Evolutionary conservation across 805 yeast species (phyloP), one percentile per base, ranked within the genome.

Genomic region (Teunomyces aglyptinius): DNA sequence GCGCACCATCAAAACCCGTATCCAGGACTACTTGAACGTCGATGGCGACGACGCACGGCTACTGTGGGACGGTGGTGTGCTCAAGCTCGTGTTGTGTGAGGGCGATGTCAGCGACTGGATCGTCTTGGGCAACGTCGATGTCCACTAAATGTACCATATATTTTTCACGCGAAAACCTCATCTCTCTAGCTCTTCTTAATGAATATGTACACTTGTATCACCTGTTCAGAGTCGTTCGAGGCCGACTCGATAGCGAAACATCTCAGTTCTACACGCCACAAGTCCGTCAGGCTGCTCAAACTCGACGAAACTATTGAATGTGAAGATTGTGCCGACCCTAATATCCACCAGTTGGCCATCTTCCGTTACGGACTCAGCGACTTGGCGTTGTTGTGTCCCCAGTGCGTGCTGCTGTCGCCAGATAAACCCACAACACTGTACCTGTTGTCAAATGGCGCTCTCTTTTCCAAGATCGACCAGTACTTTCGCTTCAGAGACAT

Each of bases 61-160:
- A 20, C 80, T 81, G 3, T 86, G 94, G 94, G 77, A 74, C 39
- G 80, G 84, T 6, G 87, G 89, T 2, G 83, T 85, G 6, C 70
- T 84, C 19, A 79, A 83, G 53, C 73, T 86, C 44, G 88, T 86
- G 5, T 71, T 72, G 15, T 84, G 90, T 57, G 85, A 81, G 54
- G 92, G 92, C 0, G 87, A 85, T 4, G 82, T 82, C 5, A 77
- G 72, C 39, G 78, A 82, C 46, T 86, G 95, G 95, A 68, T 75
- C 34, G 76, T 76, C 1, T 66, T 86, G 49, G 92, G 89, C 2
- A 70, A 71, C 35, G 77, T 73, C 5, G 76, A 71, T 50, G 55
- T 73, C 36, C 75, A 71, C 49, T 63, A 43, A 36, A 24, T 24
- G 26, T 24, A 24, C 26, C 20, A 19, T n/a, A n/a, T 24, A 24